phyloP scores from a whole-genome alignment of 2,329 filamentous ascomycete species.

The Alternaria dauci region DNA sequence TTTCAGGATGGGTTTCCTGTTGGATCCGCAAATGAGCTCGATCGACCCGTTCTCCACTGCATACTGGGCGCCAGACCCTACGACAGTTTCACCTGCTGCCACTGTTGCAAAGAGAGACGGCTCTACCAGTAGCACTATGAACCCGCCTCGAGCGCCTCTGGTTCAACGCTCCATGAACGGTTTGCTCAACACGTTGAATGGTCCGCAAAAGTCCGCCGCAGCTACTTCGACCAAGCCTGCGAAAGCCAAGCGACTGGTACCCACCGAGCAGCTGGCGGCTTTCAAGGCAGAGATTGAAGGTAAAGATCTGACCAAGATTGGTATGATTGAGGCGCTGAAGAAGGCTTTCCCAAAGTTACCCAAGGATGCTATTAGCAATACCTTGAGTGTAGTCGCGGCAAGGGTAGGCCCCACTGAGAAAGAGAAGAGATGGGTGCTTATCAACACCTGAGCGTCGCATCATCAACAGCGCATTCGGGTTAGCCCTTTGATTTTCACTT shows the following conservation, averaged over 20 bases:
- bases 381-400: constrained; percentile 71
- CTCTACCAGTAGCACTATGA: constrained; percentile 41
- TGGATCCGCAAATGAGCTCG: constrained; percentile 59
- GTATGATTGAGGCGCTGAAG: constrained; percentile 77
- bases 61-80: constrained; percentile 71
- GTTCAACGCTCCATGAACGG: constrained; percentile 50
- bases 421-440: constrained; percentile 69
- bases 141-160: constrained; percentile 54
- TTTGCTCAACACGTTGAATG: constrained; percentile 43
- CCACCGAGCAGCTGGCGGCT: constrained; percentile 67
- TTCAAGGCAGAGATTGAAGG: constrained; percentile 77
- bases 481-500: neutral
- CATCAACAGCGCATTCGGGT: neutral
- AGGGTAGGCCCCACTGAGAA: constrained; percentile 68
- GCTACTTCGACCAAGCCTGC: constrained; percentile 41
- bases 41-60: constrained; percentile 86
- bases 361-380: constrained; percentile 75
- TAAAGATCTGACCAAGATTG: constrained; percentile 76
- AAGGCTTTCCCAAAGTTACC: constrained; percentile 76
- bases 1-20: constrained; percentile 78
- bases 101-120: constrained; percentile 25
- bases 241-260: constrained; percentile 60
- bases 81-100: constrained; percentile 16
- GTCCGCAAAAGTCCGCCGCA: constrained; percentile 22
- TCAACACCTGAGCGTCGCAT: constrained; percentile 24